phyloP scores from a whole-genome alignment of 2,329 filamentous ascomycete genomes.

The Emericellopsis atlantica region DNA sequence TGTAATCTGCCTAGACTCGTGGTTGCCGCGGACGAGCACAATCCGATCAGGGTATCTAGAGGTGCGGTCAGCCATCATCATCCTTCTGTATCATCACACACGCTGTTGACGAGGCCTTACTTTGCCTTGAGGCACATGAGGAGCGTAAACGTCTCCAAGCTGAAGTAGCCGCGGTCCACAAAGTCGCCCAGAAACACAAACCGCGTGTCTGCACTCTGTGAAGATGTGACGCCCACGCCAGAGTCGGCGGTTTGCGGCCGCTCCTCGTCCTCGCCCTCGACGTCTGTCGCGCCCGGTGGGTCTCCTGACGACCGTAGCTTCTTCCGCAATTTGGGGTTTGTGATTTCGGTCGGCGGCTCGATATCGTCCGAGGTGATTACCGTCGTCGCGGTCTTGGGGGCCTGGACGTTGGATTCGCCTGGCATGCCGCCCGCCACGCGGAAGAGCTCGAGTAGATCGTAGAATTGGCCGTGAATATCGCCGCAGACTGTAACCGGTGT shows the following conservation, averaged over 20 bases:
- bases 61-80: constrained; percentile 8
- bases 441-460: constrained; percentile 94
- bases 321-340: constrained; percentile 73
- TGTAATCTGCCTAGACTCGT: constrained; percentile 94
- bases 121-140: constrained; percentile 85
- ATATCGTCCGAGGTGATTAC: constrained; percentile 85
- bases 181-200: constrained; percentile 72
- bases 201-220: constrained; percentile 39
- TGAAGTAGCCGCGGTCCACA: constrained; percentile 95
- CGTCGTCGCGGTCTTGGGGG: constrained; percentile 54
- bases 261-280: constrained; percentile 34
- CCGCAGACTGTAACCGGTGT: constrained; percentile 96
- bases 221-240: constrained; percentile 18
- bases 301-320: constrained; percentile 50
- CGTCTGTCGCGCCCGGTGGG: constrained; percentile 30
- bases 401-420: constrained; percentile 60
- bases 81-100: background rate
- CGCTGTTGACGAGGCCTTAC: constrained; percentile 19
- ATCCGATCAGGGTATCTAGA: constrained; percentile 84
- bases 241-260: constrained; percentile 16
- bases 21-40: constrained; percentile 92
- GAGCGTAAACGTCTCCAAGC: constrained; percentile 92
- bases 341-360: constrained; percentile 81
- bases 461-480: constrained; percentile 98
- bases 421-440: constrained; percentile 95